Percentiles rank a stretch among this genome's conserved stretches.
Conservation (phyloP, 2,329 filamentous ascomycete species). For the Diplocarpon rosae region DNA sequence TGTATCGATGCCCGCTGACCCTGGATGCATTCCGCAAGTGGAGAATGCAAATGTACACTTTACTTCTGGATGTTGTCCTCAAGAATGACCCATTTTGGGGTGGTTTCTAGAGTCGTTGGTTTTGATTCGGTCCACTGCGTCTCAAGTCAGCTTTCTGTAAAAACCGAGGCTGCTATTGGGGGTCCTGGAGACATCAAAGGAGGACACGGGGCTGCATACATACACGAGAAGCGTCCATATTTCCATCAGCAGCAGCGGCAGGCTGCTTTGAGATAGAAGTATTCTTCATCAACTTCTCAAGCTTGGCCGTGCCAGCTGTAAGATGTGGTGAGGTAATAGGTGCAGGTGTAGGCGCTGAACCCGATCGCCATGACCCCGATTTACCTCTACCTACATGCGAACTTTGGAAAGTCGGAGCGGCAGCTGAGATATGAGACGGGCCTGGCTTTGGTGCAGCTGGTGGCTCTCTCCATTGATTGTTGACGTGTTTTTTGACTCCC, state of each 20-base stretch:
- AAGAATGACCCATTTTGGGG: background rate
- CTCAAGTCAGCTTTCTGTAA: background rate
- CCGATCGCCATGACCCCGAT: background rate
- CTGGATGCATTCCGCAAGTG: background rate
- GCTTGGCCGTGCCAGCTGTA: background rate
- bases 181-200: too few relatives aligned
- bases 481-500: background rate
- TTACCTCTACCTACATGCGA: background rate
- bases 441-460: background rate
- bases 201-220: background rate
- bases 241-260: background rate
- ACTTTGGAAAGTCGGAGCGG: background rate
- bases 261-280: conserved; percentile 1
- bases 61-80: background rate
- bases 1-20: background rate
- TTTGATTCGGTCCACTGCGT: background rate
- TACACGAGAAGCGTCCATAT: background rate
- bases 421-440: background rate
- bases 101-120: background rate
- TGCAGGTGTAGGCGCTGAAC: background rate
- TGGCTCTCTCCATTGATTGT: background rate
- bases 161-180: background rate
- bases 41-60: background rate
- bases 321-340: background rate
- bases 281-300: background rate